Evolutionary conservation across 2,329 filamentous ascomycete species (phyloP), one percentile per base, ranked within the genome.

Genomic region (Chrysosporium queenslandicum): DNA sequence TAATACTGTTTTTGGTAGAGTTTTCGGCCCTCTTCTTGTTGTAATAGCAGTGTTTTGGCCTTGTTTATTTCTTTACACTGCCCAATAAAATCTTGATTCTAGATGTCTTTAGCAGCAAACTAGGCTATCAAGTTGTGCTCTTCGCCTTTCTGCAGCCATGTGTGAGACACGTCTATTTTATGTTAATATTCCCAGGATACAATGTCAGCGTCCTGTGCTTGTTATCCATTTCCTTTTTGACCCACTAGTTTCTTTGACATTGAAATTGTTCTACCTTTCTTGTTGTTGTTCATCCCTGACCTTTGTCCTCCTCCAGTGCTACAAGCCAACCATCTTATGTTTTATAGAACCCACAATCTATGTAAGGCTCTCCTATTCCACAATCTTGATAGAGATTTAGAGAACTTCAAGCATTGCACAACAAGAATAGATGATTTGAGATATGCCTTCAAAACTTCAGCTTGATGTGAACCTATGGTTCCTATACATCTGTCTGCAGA

Each of bases 401-500:
- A 48, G 20, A 12, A 16, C 2, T 40, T 3, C 8, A 42, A 32
- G 29, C 20, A 16, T 39, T 16, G 34, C 34, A 32, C 34, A 37
- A 37, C n/a, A 8, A 27, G 30, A 29, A 20, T 14, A 29, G 14
- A 27, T 12, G 12, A 18, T 12, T 57, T 46, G 50, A 55, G 55
- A 53, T 43, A 71, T 71, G 69, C 64, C 68, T 46, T 65, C 66
- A 14, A 69, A 68, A 53, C 63, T 66, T 20, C 65, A 67, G 54
- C 58, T 67, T 3, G 67, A 71, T 42, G 66, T 67, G 48, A 69
- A 66, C 53, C 58, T 71, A 25, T 63, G 64, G 58, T 73, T 74
- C 55, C 63, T 74, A 23, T 73, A 70, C 58, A 61, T 67, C 27
- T 73, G 69, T 56, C 59, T 73, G 21, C 61, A 68, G 53, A 66